Evolutionary conservation across 257 asterid species (phyloP).

Genomic region (Cinchona pubescens): DNA sequence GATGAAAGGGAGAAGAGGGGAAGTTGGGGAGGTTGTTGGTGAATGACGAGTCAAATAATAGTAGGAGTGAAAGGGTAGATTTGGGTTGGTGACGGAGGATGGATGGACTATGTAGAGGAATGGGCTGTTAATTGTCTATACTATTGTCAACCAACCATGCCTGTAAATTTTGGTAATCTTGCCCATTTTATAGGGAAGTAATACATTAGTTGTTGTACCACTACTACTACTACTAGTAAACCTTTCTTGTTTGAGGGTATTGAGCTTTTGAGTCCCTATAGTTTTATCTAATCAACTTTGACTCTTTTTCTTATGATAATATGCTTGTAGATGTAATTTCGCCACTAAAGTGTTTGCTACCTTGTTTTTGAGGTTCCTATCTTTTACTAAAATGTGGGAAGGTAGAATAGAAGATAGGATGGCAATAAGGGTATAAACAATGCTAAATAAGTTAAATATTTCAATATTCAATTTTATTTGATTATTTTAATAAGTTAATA

Average conservation of each 20-base stretch:
- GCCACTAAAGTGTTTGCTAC: too few species aligned
- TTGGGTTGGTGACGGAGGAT: constrained; percentile 28
- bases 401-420: background rate
- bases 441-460: too few species aligned
- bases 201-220: too few species aligned
- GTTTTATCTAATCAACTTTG: background rate
- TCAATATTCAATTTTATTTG: too few species aligned
- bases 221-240: too few species aligned
- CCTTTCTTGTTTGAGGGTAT: background rate
- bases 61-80: background rate
- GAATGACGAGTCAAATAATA: constrained; percentile 1
- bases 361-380: background rate
- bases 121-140: constrained; percentile 11
- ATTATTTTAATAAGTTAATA: too few species aligned
- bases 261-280: background rate
- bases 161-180: background rate
- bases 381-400: too few species aligned
- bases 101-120: background rate
- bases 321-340: background rate
- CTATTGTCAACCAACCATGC: constrained; percentile 1
- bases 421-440: too few species aligned
- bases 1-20: background rate
- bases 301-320: background rate
- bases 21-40: background rate
- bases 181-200: background rate